Conservation (phyloP, 768 basidiomycete genomes). For the Pisolithus tinctorius region DNA sequence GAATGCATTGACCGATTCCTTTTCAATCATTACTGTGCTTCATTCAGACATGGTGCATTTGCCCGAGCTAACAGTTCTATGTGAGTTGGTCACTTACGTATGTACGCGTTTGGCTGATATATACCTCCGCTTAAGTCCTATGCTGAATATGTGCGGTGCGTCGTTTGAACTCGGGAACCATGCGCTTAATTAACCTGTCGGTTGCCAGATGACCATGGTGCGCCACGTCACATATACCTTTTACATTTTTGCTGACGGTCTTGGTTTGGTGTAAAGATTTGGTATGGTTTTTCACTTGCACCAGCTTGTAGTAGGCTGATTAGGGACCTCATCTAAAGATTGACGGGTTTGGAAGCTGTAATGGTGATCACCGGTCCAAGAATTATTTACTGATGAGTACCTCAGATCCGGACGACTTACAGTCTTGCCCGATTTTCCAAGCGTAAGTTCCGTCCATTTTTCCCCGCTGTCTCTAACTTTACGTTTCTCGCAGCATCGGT, state of each 20-base stretch:
- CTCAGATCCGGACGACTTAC: conserved; percentile 76
- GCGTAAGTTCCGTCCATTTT: conserved; percentile 41
- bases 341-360: conserved; percentile 80
- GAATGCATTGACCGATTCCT: conserved; percentile 79
- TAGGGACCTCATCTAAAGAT: conserved; percentile 37
- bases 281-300: conserved; percentile 26
- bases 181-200: background rate
- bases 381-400: background rate
- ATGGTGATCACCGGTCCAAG: conserved; percentile 22
- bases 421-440: conserved; percentile 64
- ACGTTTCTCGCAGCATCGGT: conserved; percentile 53
- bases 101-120: background rate
- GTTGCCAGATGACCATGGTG: conserved; percentile 72
- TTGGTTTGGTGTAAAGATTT: conserved; percentile 33
- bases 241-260: conserved; percentile 4
- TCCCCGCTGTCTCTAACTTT: background rate
- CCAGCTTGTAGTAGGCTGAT: background rate
- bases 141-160: conserved; percentile 83
- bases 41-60: conserved; percentile 85
- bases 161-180: background rate
- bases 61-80: conserved; percentile 87
- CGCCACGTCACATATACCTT: conserved; percentile 12
- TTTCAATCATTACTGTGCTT: conserved; percentile 87
- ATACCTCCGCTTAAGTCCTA: conserved; percentile 45
- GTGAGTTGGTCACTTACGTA: conserved; percentile 36